phyloP scores from a whole-genome alignment of 2,329 filamentous ascomycete genomes.

The Pestalotiopsis sp. region DNA sequence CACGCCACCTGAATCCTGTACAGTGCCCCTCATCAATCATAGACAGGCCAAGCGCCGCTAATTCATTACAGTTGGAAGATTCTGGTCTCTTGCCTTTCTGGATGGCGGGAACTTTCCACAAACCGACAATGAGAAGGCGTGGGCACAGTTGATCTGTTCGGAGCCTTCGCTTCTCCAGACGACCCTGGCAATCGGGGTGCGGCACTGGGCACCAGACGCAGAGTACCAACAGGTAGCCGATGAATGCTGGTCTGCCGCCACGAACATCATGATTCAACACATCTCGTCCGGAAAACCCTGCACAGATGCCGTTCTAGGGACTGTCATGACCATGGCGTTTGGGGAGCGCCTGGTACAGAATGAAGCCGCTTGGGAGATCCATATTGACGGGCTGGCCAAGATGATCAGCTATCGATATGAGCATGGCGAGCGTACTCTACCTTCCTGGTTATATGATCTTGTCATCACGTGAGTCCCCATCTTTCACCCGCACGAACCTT shows the following conservation, averaged over 20 bases:
- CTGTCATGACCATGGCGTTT: conserved; percentile 26
- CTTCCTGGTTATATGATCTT: conserved; percentile 9
- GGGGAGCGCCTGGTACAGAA: conserved; percentile 20
- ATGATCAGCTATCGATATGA: conserved; percentile 15
- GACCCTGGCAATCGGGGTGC: conserved; percentile 22
- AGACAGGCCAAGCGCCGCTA: background rate
- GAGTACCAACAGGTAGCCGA: conserved; percentile 21
- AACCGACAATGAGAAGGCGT: conserved; percentile 18
- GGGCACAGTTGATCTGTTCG: conserved; percentile 24
- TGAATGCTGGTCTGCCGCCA: conserved; percentile 19
- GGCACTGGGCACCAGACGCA: conserved; percentile 22
- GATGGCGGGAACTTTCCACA: background rate
- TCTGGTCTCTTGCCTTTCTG: conserved; percentile 1
- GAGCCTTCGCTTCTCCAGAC: conserved; percentile 25
- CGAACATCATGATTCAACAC: conserved; percentile 20
- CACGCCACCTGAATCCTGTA: background rate
- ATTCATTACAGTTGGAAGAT: background rate
- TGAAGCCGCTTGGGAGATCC: conserved; percentile 21
- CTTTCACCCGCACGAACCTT: background rate
- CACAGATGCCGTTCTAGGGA: conserved; percentile 23
- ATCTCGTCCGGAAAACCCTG: conserved; percentile 16
- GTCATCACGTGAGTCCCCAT: background rate
- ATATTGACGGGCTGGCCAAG: conserved; percentile 21
- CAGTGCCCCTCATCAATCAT: background rate
- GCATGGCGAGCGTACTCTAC: conserved; percentile 9